phyloP scores from a whole-genome alignment of 202 grass and related monocot species.

The Eragrostis tef region DNA sequence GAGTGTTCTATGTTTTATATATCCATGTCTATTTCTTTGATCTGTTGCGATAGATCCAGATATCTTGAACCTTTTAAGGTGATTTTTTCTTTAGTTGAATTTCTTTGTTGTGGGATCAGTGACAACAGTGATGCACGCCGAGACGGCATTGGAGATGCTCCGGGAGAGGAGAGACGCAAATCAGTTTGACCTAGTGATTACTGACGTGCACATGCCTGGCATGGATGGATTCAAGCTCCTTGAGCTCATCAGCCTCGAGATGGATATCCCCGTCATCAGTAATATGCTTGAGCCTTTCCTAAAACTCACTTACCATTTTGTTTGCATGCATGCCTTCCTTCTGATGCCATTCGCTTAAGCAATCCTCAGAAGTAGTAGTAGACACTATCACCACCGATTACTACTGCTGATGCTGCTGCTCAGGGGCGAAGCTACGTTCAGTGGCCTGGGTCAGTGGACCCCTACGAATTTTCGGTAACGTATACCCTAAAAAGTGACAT shows the following conservation, averaged over 20 bases:
- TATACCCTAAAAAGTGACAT: too few species aligned
- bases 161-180: conserved; percentile 49
- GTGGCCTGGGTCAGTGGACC: too few species aligned
- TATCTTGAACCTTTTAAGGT: too few species aligned
- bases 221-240: conserved; percentile 80
- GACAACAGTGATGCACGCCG: conserved; percentile 36
- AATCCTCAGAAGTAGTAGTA: too few species aligned
- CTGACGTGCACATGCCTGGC: conserved; percentile 61
- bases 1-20: not conserved
- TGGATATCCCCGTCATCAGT: conserved; percentile 86
- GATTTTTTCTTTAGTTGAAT: not conserved
- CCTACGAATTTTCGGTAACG: too few species aligned
- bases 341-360: not conserved
- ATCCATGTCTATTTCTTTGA: not conserved
- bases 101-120: conserved; percentile 41
- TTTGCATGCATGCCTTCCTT: not conserved
- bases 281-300: conserved; percentile 3
- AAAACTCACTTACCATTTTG: not conserved
- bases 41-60: not conserved
- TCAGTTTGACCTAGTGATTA: conserved; percentile 73
- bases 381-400: too few species aligned
- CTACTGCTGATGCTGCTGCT: too few species aligned
- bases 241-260: conserved; percentile 63
- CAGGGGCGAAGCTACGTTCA: too few species aligned
- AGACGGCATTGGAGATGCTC: conserved; percentile 54